Evolutionary conservation across 176 grass and related monocot genomes (phyloP).

Genomic region (Phoenix roebelenii): DNA sequence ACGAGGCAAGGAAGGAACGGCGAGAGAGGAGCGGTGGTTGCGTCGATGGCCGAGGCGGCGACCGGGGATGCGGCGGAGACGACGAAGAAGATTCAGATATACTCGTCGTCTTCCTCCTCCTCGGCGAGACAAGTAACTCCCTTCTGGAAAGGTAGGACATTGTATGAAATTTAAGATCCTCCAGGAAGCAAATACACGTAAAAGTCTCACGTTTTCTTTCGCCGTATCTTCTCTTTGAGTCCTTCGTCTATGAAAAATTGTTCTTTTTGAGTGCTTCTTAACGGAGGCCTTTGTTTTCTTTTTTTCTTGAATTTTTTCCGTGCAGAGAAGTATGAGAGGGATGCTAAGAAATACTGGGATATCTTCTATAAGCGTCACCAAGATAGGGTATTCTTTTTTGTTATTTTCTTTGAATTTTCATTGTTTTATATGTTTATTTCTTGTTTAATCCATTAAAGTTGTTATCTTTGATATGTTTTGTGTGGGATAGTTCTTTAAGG

Average conservation of each 20-base stretch:
- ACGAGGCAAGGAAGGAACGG: not conserved
- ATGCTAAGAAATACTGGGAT: slow-evolving; percentile 91
- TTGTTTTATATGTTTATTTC: not conserved
- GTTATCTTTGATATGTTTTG: not conserved
- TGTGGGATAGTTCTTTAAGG: slow-evolving; percentile 82
- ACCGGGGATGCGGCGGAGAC: slow-evolving; percentile 25
- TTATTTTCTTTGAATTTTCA: not conserved
- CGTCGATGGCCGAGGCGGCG: slow-evolving; percentile 12
- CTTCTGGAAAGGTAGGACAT: slow-evolving; percentile 75
- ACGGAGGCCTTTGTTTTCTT: not conserved
- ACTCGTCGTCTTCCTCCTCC: slow-evolving; percentile 29
- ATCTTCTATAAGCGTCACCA: slow-evolving; percentile 93
- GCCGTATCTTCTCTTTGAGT: not conserved
- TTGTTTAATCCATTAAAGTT: not conserved
- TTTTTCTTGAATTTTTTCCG: not conserved
- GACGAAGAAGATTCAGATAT: slow-evolving; percentile 28
- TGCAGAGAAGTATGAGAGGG: slow-evolving; percentile 89
- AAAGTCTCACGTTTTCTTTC: not conserved
- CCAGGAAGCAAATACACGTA: not conserved
- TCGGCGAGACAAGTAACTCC: slow-evolving; percentile 76
- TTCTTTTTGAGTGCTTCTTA: not conserved
- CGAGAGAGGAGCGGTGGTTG: not conserved
- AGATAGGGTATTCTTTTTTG: slow-evolving; percentile 44
- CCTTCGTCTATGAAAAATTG: not conserved
- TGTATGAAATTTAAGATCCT: not conserved